Percentiles rank a stretch among this genome's conserved stretches.
These are phyloP conservation scores for Trematosphaeria pertusa DNA, from an alignment of 2,329 filamentous ascomycete species.

Conservation along the genomic window DNA sequence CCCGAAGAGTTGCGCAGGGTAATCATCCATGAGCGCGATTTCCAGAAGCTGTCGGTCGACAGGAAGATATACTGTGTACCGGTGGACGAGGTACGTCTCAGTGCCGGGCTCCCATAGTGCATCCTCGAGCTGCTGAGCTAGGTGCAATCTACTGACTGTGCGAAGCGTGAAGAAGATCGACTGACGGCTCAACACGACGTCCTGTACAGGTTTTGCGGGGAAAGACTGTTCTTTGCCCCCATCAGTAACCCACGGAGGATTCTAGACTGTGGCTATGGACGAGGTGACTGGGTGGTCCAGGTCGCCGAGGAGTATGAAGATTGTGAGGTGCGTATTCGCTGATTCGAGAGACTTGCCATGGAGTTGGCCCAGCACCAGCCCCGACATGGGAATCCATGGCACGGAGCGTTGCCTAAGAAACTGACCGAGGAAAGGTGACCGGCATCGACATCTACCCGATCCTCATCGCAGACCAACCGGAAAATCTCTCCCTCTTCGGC, in stretches of 20 bases:
- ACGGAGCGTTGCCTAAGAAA: too few relatives aligned
- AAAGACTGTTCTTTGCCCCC: slow-evolving; percentile 35
- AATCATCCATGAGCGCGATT: slow-evolving; percentile 45
- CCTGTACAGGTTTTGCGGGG: slow-evolving; percentile 38
- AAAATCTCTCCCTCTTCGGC: slow-evolving; percentile 43
- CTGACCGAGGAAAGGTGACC: slow-evolving; percentile 40
- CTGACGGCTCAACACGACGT: slow-evolving; percentile 44
- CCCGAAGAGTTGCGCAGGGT: slow-evolving; percentile 28
- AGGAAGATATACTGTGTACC: slow-evolving; percentile 49
- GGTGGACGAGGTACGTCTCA: slow-evolving; percentile 38
- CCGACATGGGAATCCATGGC: too few relatives aligned
- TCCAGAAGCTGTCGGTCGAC: slow-evolving; percentile 48
- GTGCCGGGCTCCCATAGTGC: neutral
- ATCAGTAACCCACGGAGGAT: slow-evolving; percentile 42
- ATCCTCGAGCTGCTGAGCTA: neutral
- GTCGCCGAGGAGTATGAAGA: slow-evolving; percentile 47
- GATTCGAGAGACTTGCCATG: too few relatives aligned
- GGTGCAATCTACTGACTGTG: neutral
- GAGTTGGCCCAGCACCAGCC: neutral
- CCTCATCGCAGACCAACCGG: slow-evolving; percentile 43
- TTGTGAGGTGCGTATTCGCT: slow-evolving; percentile 43
- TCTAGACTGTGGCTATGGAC: slow-evolving; percentile 50
- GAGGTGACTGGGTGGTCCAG: slow-evolving; percentile 46
- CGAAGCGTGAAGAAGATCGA: slow-evolving; percentile 46
- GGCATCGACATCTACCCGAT: slow-evolving; percentile 48